A percentile compares a stretch with the other conserved stretches of the same genome.
phyloP scores from a whole-genome alignment of 768 basidiomycete species.

The Termitomyces sp. region DNA sequence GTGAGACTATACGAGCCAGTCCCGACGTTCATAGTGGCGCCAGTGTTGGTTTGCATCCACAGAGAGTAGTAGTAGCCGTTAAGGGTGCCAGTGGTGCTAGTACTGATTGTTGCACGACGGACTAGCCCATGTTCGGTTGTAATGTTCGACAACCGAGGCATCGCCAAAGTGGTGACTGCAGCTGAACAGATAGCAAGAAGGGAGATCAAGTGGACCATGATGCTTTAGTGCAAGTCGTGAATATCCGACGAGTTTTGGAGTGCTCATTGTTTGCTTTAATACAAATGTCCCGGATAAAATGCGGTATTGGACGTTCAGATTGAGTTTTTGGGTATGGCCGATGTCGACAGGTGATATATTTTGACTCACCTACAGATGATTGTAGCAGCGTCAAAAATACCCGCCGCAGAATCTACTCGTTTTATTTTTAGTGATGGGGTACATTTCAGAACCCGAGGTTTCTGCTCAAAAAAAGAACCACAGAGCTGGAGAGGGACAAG shows the following conservation, averaged over 20 bases:
- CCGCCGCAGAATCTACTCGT: neutral
- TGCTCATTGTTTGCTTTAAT: neutral
- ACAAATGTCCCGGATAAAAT: neutral
- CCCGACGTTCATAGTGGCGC: neutral
- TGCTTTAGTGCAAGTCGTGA: neutral
- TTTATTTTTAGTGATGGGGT: neutral
- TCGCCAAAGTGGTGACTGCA: neutral
- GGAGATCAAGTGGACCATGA: neutral
- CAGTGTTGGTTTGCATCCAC: constrained; percentile 1
- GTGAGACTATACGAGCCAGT: neutral
- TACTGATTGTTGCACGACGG: neutral
- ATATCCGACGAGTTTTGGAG: neutral
- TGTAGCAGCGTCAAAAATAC: neutral
- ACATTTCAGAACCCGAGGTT: neutral
- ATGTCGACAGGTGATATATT: neutral
- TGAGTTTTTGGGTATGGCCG: neutral
- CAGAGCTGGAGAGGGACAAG: too few species aligned
- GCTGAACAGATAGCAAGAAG: neutral
- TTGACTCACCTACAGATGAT: neutral
- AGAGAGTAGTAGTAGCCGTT: neutral
- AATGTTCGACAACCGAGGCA: neutral
- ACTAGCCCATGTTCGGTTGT: neutral
- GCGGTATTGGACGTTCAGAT: neutral
- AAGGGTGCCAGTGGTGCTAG: neutral
- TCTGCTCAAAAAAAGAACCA: neutral